phyloP scores from a whole-genome alignment of 371 early-diverging fungal genomes.

The Smittium culicis region DNA sequence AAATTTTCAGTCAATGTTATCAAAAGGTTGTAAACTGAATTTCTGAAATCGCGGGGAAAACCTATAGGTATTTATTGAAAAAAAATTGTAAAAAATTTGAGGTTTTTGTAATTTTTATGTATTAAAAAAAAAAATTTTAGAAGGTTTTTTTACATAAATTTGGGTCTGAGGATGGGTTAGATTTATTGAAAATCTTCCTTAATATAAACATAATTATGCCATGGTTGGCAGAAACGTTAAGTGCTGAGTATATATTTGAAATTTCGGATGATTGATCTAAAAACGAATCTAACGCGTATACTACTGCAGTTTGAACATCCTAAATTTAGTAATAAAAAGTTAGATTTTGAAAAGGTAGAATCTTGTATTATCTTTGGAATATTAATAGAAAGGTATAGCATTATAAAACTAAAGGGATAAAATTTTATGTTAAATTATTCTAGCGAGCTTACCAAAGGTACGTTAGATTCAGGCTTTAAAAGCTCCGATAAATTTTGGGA shows the following conservation, averaged over 20 bases:
- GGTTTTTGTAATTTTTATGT: background rate
- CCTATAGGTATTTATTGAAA: conserved; percentile 15
- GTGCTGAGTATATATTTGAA: conserved; percentile 63
- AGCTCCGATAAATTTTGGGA: conserved; percentile 60
- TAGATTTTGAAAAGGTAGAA: background rate
- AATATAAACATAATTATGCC: conserved; percentile 71
- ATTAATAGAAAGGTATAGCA: background rate
- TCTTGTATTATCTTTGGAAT: background rate
- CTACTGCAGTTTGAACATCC: conserved; percentile 55
- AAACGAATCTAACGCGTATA: conserved; percentile 70
- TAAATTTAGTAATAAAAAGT: too few species aligned
- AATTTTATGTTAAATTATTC: too few species aligned
- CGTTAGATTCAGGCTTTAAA: conserved; percentile 50
- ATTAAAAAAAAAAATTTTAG: too few species aligned
- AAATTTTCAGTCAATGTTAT: conserved; percentile 59
- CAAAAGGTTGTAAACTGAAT: conserved; percentile 67
- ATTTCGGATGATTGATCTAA: conserved; percentile 58
- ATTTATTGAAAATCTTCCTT: conserved; percentile 43
- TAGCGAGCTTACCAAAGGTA: conserved; percentile 27
- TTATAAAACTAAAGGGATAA: too few species aligned
- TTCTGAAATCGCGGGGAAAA: conserved; percentile 59
- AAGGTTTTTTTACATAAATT: background rate
- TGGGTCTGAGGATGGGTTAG: conserved; percentile 18
- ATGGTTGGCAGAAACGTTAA: conserved; percentile 87
- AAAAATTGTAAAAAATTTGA: background rate